phyloP scores from a whole-genome alignment of 2,329 filamentous ascomycete species.

The Xylariaceae sp. region DNA sequence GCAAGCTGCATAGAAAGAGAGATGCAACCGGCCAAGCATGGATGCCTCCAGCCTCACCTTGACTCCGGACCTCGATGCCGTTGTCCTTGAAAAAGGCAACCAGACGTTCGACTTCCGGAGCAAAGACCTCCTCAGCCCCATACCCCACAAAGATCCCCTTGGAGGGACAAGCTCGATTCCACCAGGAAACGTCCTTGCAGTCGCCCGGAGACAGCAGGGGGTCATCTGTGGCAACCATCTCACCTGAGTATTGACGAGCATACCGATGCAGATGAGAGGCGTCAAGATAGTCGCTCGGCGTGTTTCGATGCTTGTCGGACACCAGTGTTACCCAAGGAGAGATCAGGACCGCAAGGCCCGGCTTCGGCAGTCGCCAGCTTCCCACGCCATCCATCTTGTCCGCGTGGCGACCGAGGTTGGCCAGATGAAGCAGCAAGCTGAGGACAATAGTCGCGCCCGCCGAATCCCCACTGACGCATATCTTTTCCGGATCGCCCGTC shows the following conservation, averaged over 20 bases:
- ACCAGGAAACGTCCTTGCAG: slow-evolving; percentile 58
- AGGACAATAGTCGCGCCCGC: slow-evolving; percentile 69
- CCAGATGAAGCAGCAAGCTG: slow-evolving; percentile 62
- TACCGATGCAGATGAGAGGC: slow-evolving; percentile 59
- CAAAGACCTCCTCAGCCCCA: slow-evolving; percentile 71
- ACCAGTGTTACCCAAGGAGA: slow-evolving; percentile 75
- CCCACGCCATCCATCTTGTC: slow-evolving; percentile 23
- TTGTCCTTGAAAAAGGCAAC: slow-evolving; percentile 46
- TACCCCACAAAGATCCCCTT: slow-evolving; percentile 64
- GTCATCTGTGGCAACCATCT: slow-evolving; percentile 39
- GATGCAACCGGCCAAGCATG: slow-evolving; percentile 77
- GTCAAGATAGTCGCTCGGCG: slow-evolving; percentile 68
- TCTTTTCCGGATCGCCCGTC: slow-evolving; percentile 48
- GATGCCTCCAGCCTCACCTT: slow-evolving; percentile 58
- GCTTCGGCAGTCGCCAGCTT: slow-evolving; percentile 24
- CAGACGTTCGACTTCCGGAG: slow-evolving; percentile 58
- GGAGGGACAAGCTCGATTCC: slow-evolving; percentile 58
- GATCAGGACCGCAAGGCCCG: slow-evolving; percentile 61
- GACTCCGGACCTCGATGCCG: slow-evolving; percentile 45
- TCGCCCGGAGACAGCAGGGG: slow-evolving; percentile 61
- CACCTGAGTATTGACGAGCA: slow-evolving; percentile 59
- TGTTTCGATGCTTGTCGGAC: slow-evolving; percentile 59
- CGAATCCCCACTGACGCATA: slow-evolving; percentile 72
- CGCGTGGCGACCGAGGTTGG: slow-evolving; percentile 30
- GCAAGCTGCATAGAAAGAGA: slow-evolving; percentile 44